These are phyloP conservation scores for Melastoma candidum DNA, from an alignment of 441 rosid genomes.

Conservation along the genomic window DNA sequence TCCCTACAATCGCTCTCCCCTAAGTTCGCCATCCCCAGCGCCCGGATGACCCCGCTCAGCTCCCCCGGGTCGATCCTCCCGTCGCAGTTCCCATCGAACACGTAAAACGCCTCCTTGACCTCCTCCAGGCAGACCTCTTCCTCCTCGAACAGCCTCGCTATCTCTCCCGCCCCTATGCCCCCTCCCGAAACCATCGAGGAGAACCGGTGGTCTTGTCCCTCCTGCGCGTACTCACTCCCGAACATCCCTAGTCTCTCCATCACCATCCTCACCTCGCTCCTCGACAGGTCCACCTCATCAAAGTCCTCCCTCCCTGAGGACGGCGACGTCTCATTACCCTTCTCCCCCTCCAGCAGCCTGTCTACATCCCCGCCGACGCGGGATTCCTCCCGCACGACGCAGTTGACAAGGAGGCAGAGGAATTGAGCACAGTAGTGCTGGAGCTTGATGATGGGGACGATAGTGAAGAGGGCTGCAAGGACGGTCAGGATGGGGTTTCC, in stretches of 20 bases:
- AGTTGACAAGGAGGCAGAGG: no score
- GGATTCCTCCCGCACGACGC: no score
- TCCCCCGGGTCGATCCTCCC: slow-evolving; percentile 9
- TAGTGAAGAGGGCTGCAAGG: no score
- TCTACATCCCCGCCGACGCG: no score
- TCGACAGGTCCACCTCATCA: not conserved
- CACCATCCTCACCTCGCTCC: slow-evolving; percentile 11
- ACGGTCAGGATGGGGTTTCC: no score
- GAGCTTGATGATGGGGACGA: no score
- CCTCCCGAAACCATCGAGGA: not conserved
- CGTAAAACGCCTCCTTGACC: slow-evolving; percentile 17
- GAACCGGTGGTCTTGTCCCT: no score
- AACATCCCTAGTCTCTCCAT: slow-evolving; percentile 11
- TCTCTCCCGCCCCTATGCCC: slow-evolving; percentile 7
- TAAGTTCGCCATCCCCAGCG: slow-evolving; percentile 3
- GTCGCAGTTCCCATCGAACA: slow-evolving; percentile 14
- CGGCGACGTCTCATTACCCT: no score
- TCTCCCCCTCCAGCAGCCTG: no score
- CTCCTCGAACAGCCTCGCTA: slow-evolving; percentile 9
- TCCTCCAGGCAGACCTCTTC: slow-evolving; percentile 14
- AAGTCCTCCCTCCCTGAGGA: not conserved
- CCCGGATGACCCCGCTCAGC: slow-evolving; percentile 6
- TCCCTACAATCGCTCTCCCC: slow-evolving; percentile 1
- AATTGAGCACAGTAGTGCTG: no score
- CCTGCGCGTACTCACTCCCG: not conserved